Conservation (phyloP, 495 filamentous ascomycete genomes). For the Baudoinia panamericana region DNA sequence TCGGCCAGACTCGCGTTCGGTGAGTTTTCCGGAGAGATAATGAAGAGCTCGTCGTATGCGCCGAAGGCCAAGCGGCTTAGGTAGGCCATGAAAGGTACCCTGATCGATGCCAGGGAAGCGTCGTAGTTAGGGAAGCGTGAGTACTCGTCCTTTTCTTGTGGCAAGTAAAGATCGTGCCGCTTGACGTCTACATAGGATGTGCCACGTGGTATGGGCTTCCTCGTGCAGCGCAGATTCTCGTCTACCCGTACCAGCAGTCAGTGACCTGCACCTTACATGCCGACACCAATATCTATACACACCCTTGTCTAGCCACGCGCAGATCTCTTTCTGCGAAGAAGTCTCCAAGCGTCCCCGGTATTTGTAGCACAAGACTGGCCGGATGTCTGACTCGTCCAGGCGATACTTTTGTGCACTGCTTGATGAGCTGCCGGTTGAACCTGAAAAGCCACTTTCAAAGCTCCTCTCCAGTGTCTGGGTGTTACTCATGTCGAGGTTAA, state of each 20-base stretch:
- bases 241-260: conserved; percentile 16
- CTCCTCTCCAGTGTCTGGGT: conserved; percentile 5
- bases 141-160: conserved; percentile 24
- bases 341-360: conserved; percentile 25
- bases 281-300: too few species aligned
- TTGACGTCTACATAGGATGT: conserved; percentile 27
- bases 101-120: conserved; percentile 27
- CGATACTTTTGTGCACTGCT: conserved; percentile 20
- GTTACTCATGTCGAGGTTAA: conserved; percentile 7
- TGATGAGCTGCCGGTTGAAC: conserved; percentile 19
- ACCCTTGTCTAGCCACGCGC: conserved; percentile 26
- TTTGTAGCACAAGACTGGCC: conserved; percentile 26
- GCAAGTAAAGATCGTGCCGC: conserved; percentile 28
- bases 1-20: conserved; percentile 12
- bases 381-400: conserved; percentile 25
- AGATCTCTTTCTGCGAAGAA: conserved; percentile 26
- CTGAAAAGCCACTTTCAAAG: conserved; percentile 12
- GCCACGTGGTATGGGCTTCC: conserved; percentile 28
- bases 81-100: conserved; percentile 27
- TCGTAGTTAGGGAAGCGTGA: conserved; percentile 26
- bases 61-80: conserved; percentile 27
- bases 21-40: conserved; percentile 26
- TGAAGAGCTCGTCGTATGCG: conserved; percentile 29
- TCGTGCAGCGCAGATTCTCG: conserved; percentile 26
- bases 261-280: too few species aligned